Conservation (phyloP, 768 basidiomycete species). For the Boletellus emodensis region DNA sequence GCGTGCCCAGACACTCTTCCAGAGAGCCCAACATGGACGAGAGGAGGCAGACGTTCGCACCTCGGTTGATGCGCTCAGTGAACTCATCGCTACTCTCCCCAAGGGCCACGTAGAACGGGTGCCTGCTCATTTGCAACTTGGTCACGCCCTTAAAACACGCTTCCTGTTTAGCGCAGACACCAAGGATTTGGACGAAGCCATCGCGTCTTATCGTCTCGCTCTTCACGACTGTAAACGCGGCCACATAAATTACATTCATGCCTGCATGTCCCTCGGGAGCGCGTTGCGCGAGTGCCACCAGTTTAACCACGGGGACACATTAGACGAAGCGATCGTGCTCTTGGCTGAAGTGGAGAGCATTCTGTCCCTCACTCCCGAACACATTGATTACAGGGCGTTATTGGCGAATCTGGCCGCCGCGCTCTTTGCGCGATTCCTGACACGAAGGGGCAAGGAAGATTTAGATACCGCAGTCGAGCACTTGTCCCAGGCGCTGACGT, state of each 20-base stretch:
- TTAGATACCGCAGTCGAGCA: conserved; percentile 16
- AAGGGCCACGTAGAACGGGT: conserved; percentile 12
- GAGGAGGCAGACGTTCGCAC: conserved; percentile 7
- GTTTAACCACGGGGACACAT: conserved; percentile 1
- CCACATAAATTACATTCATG: conserved; percentile 1
- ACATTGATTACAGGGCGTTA: conserved; percentile 1
- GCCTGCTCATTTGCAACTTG: conserved; percentile 9
- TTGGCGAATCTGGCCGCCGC: conserved; percentile 10
- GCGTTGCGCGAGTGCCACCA: conserved; percentile 12
- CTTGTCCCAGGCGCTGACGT: conserved; percentile 4
- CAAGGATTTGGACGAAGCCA: conserved; percentile 25
- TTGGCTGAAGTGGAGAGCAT: conserved; percentile 18
- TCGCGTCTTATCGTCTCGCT: conserved; percentile 14
- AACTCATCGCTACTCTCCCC: conserved; percentile 9
- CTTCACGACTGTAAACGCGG: conserved; percentile 6
- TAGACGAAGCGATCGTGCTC: conserved; percentile 25
- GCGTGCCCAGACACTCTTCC: conserved; percentile 17
- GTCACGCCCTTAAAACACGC: conserved; percentile 16
- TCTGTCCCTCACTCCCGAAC: conserved; percentile 1
- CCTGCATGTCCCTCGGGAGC: conserved; percentile 17
- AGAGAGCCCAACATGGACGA: conserved; percentile 6
- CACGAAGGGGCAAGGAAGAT: conserved; percentile 5
- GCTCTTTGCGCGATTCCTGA: conserved; percentile 17
- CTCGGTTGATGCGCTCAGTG: conserved; percentile 11
- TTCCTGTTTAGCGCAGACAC: conserved; percentile 2